Percentiles rank a stretch among this genome's conserved stretches.
phyloP scores from a whole-genome alignment of 139 green algal species.

The Coelastrella sp. region DNA sequence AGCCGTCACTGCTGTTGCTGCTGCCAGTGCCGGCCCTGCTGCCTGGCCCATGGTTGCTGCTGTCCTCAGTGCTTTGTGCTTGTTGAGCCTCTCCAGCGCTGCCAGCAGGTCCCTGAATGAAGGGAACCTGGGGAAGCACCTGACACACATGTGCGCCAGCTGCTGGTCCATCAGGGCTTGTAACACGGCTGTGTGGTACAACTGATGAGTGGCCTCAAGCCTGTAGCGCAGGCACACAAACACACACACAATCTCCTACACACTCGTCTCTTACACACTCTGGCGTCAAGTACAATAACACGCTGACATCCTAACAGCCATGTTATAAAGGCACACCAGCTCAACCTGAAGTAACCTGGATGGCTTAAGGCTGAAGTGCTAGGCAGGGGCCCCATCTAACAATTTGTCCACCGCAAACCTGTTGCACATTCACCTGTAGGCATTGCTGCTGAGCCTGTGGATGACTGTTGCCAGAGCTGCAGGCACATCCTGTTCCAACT shows the following conservation, averaged over 20 bases:
- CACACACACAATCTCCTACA: neutral
- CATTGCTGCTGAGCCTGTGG: conserved; percentile 14
- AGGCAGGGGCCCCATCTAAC: too few relatives aligned
- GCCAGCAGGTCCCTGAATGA: conserved; percentile 18
- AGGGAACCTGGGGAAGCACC: conserved; percentile 38
- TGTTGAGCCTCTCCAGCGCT: conserved; percentile 14
- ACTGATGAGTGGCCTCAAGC: conserved; percentile 31
- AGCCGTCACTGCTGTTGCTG: neutral
- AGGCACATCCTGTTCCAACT: neutral
- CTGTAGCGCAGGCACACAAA: neutral
- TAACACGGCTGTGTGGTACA: neutral
- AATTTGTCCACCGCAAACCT: too few relatives aligned
- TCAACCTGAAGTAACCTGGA: neutral
- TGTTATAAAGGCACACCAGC: neutral
- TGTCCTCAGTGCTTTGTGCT: neutral
- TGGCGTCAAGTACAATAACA: neutral
- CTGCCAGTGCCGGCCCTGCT: neutral
- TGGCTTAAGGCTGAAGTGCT: too few relatives aligned
- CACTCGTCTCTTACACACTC: too few relatives aligned
- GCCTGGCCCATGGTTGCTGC: neutral
- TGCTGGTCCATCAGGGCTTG: conserved; percentile 22
- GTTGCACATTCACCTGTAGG: neutral
- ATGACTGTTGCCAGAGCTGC: neutral
- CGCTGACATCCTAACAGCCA: too few relatives aligned
- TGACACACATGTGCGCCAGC: conserved; percentile 40